phyloP scores from a whole-genome alignment of 108 stramenopile genomes.

The Aurantiochytrium sp. region DNA sequence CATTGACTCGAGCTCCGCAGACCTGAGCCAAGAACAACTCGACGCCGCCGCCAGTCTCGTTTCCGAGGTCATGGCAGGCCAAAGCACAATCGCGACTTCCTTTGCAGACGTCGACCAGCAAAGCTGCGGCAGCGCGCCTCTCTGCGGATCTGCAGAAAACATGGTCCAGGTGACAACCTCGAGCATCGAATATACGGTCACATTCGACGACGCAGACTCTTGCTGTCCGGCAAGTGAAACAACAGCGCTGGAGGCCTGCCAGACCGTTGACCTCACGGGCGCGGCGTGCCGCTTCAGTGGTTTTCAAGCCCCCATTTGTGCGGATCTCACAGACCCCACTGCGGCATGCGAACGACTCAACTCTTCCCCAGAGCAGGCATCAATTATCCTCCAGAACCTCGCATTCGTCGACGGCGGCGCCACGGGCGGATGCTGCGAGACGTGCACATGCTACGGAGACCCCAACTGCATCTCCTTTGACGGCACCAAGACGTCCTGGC shows the following conservation, averaged over 20 bases:
- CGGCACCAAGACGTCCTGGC: background rate
- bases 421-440: background rate
- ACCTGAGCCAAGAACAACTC: background rate
- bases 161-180: background rate
- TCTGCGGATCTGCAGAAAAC: background rate
- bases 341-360: background rate
- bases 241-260: background rate
- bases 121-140: background rate
- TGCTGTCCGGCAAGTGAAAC: background rate
- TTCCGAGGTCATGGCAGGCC: too few species aligned
- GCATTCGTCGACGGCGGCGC: background rate
- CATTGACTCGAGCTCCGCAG: background rate
- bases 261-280: background rate
- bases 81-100: too few species aligned
- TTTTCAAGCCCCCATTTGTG: background rate
- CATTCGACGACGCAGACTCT: background rate
- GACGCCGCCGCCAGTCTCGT: background rate
- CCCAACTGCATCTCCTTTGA: conserved; percentile 7
- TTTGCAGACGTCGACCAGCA: too few species aligned
- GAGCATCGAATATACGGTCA: background rate
- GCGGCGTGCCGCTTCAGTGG: background rate
- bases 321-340: background rate
- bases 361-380: background rate
- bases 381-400: background rate
- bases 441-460: conserved; percentile 9